These are phyloP conservation scores for Botrytis tulipae DNA, from an alignment of 2,329 filamentous ascomycete genomes.

Conservation along the genomic window DNA sequence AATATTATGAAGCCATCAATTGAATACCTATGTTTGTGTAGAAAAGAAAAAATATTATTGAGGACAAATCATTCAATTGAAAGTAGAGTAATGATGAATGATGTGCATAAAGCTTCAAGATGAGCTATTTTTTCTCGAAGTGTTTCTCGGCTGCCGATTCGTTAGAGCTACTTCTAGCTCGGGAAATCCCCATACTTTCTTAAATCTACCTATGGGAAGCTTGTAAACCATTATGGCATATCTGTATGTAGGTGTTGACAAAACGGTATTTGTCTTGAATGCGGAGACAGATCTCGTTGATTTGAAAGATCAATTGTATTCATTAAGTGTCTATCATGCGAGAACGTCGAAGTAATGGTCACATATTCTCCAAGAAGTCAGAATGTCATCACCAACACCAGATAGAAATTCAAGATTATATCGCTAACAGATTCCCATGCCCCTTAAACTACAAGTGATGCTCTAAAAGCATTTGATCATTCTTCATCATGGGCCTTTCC, in stretches of 20 bases:
- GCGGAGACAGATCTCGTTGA: neutral
- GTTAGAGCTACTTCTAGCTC: constrained; percentile 1
- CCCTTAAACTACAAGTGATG: constrained; percentile 20
- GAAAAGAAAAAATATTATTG: neutral
- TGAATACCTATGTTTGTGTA: neutral
- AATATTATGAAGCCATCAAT: neutral
- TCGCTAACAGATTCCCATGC: constrained; percentile 10
- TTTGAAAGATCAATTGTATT: neutral
- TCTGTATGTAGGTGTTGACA: neutral
- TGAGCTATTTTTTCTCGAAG: constrained; percentile 7
- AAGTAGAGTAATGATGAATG: constrained; percentile 1
- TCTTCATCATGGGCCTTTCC: constrained; percentile 1
- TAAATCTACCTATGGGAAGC: neutral
- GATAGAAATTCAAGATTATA: constrained; percentile 13
- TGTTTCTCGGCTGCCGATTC: constrained; percentile 14
- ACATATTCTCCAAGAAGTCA: neutral
- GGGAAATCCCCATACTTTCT: neutral
- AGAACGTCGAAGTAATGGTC: neutral
- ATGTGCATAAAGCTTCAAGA: constrained; percentile 11
- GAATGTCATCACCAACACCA: neutral
- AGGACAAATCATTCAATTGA: constrained; percentile 19
- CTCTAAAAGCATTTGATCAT: neutral
- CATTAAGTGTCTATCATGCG: neutral
- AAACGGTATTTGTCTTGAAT: neutral
- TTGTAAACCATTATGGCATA: neutral